Conservation (phyloP, 305 asterid species). For the Solanum hybrid region DNA sequence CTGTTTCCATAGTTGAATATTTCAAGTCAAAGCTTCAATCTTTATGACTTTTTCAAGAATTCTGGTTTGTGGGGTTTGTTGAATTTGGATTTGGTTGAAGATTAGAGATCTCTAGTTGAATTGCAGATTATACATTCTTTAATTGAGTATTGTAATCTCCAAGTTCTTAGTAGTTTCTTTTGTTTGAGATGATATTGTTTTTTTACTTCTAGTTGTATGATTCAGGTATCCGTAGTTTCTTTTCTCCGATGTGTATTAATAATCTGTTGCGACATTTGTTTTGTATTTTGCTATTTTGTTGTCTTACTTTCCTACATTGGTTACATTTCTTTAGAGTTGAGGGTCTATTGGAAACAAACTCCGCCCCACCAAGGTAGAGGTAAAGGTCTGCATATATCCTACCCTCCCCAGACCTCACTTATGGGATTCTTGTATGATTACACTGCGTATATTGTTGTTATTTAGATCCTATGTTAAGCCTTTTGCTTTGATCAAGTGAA, state of each 20-base stretch:
- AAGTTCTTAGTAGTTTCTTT: constrained; percentile 26
- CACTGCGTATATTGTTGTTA: neutral
- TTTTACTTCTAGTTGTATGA: neutral
- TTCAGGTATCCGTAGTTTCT: neutral
- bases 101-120: constrained; percentile 7
- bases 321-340: neutral
- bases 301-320: neutral
- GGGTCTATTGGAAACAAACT: neutral
- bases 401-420: neutral
- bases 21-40: constrained; percentile 17
- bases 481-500: neutral
- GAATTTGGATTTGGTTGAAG: neutral
- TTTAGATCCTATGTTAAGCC: neutral
- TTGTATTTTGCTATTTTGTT: neutral
- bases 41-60: constrained; percentile 28
- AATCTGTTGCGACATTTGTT: neutral
- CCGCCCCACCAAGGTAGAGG: neutral
- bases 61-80: constrained; percentile 40
- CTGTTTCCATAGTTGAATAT: constrained; percentile 7
- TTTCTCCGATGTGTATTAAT: neutral
- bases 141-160: constrained; percentile 5
- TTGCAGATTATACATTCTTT: constrained; percentile 12
- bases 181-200: constrained; percentile 14
- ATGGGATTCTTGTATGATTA: neutral
- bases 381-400: neutral